Conservation (phyloP, 2,329 filamentous ascomycete genomes). For the Apiospora pterosperma region DNA sequence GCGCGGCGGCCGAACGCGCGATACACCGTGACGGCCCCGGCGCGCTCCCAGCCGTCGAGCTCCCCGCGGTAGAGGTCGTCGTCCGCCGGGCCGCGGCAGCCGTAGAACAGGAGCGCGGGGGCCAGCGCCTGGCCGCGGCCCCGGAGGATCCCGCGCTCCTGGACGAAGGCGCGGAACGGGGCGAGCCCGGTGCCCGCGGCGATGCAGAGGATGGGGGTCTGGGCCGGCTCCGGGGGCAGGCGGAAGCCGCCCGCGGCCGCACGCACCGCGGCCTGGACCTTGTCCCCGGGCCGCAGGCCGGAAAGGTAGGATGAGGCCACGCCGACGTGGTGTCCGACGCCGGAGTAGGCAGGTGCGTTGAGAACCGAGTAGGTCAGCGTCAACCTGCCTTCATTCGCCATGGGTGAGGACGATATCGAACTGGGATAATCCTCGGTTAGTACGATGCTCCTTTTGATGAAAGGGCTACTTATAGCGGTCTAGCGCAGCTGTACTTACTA, state of each 20-base stretch:
- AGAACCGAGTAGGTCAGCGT: conserved; percentile 69
- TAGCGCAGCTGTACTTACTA: conserved; percentile 52
- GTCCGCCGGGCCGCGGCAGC: conserved; percentile 51
- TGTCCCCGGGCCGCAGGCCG: conserved; percentile 39
- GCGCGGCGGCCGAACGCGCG: conserved; percentile 54
- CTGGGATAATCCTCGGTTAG: conserved; percentile 19
- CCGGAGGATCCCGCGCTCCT: conserved; percentile 53
- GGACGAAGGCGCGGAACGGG: conserved; percentile 61
- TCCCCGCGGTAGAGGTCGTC: conserved; percentile 61
- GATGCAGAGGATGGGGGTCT: conserved; percentile 48
- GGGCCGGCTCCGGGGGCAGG: conserved; percentile 41
- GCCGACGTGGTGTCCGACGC: conserved; percentile 50
- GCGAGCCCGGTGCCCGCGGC: conserved; percentile 55
- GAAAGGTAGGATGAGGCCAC: conserved; percentile 61
- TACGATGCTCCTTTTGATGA: too few relatives aligned
- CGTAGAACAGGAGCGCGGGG: conserved; percentile 62
- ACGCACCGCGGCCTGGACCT: conserved; percentile 36
- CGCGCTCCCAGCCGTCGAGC: conserved; percentile 54
- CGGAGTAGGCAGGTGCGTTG: conserved; percentile 49
- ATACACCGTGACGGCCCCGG: conserved; percentile 58
- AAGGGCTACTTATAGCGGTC: conserved; percentile 34
- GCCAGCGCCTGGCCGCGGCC: conserved; percentile 45
- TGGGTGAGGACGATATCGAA: conserved; percentile 72
- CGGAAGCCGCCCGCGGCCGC: conserved; percentile 40
- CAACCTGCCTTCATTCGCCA: conserved; percentile 52